A percentile compares a stretch with the other conserved stretches of the same genome.
phyloP scores from a whole-genome alignment of 2,329 filamentous ascomycete genomes.

The Colletotrichum lindemuthianum region DNA sequence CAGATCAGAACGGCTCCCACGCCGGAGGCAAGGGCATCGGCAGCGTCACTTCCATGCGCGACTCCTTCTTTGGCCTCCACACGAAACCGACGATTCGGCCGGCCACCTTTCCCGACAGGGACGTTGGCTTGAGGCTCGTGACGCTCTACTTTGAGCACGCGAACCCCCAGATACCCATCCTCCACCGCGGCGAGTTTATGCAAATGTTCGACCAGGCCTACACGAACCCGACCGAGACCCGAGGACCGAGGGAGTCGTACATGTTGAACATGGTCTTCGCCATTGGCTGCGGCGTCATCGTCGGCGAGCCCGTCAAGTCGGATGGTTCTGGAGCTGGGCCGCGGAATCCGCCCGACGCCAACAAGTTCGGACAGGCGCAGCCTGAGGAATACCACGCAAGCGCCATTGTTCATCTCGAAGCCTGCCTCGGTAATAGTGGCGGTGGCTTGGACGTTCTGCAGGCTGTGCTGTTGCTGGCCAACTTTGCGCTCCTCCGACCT shows the following conservation, averaged over 20 bases:
- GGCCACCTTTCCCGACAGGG: constrained; percentile 82
- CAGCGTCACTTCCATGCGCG: constrained; percentile 84
- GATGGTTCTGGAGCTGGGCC: constrained; percentile 48
- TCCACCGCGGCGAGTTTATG: constrained; percentile 91
- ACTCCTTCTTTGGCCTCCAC: constrained; percentile 97
- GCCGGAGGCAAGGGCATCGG: constrained; percentile 56
- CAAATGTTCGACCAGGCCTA: constrained; percentile 87
- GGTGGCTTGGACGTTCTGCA: constrained; percentile 93
- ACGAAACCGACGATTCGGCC: constrained; percentile 88
- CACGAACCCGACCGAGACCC: constrained; percentile 69
- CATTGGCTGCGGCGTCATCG: constrained; percentile 92
- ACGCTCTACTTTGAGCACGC: constrained; percentile 94
- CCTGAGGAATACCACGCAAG: constrained; percentile 97
- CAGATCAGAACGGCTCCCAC: constrained; percentile 67
- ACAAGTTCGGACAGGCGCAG: constrained; percentile 66
- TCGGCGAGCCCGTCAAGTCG: constrained; percentile 69
- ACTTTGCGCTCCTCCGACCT: constrained; percentile 89
- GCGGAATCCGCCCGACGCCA: constrained; percentile 41
- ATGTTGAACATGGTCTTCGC: constrained; percentile 97
- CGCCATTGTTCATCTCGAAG: constrained; percentile 90
- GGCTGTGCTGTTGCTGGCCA: constrained; percentile 89
- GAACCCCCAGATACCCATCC: constrained; percentile 93
- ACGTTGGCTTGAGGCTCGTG: constrained; percentile 77
- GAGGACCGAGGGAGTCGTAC: constrained; percentile 86
- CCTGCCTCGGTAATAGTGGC: constrained; percentile 85